Percentiles rank a stretch among this genome's conserved stretches.
Conservation (phyloP, 768 basidiomycete species). For the Tulasnella sp. region DNA sequence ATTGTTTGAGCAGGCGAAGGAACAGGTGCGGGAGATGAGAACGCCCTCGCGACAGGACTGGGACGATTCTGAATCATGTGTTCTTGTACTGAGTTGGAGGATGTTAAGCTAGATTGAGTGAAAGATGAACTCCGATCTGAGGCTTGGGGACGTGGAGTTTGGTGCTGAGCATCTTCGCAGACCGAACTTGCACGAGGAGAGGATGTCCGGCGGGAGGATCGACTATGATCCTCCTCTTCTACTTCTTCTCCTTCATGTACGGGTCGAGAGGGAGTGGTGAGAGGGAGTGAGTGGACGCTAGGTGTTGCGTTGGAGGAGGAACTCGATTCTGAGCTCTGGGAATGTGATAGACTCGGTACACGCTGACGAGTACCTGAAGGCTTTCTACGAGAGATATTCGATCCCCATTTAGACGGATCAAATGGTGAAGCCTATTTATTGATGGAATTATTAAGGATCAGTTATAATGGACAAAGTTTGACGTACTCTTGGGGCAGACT, state of each 20-base stretch:
- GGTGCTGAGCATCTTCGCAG: too few relatives aligned
- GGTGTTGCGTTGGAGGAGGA: background rate
- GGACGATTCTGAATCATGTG: too few relatives aligned
- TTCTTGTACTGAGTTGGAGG: too few relatives aligned
- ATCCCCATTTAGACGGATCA: conserved; percentile 8
- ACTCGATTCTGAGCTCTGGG: background rate
- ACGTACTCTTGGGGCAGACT: background rate
- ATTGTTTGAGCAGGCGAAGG: conserved; percentile 26
- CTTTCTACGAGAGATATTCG: background rate
- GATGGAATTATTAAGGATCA: background rate
- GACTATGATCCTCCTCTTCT: background rate
- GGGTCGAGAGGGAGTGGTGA: background rate
- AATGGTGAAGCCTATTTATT: conserved; percentile 2
- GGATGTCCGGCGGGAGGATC: too few relatives aligned
- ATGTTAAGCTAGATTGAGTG: background rate
- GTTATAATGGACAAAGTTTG: background rate
- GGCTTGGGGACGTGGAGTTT: too few relatives aligned
- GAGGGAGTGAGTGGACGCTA: background rate
- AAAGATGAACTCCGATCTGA: too few relatives aligned
- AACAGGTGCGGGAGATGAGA: conserved; percentile 39
- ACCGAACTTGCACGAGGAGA: too few relatives aligned
- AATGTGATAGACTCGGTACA: background rate
- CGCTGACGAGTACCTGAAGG: background rate
- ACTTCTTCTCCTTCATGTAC: background rate
- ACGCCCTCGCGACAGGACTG: conserved; percentile 32